Base-by-base conservation (phyloP, 192 early-diverging fungal genomes). In the Gryganskiella cystojenkinii region DNA sequence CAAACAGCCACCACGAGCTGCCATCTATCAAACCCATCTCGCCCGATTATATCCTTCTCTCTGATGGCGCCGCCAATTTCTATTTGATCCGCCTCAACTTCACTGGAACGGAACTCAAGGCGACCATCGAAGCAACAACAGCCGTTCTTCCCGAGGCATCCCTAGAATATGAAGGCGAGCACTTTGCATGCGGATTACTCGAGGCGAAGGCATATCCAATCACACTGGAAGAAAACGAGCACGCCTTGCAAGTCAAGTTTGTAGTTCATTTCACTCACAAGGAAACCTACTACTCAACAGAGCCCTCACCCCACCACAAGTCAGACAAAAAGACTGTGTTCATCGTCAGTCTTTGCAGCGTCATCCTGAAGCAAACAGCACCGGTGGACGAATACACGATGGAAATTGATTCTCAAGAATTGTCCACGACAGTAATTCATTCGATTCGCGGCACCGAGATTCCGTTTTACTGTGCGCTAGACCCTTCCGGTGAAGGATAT, bases 391-490 rank as follows among this genome's bases (percentile, higher is more conserved):
- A 25, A 31, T 61, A 43, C 5, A 4, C 30, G 4, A 56, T 64
- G 56, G 70, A 72, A n/a, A 15, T 52, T 13, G 60, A 56, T 3
- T 6, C 8, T 33, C 31, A 31, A 35, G 42, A 43, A 22, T 27
- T 79, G 13, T 56, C 10, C 2, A 58, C 20, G 22, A 58, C 53
- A 43, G 61, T 64, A 0, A 33, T 84, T 13, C 81, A 86, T 33
- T 76, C 73, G 13, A 73, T 85, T 27, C 80, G 81, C 30, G 87
- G 87, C 3, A 58, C 71, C 2, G 82, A 86, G 17, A 80, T 86
- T n/a, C 87, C 87, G 9, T 80, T 82, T 6, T 88, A 88, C 72
- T 84, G 80, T 59, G 67, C 63, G 20, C 52, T 88, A 13, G 82
- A 81, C 28, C 37, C 64, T 0, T 74, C 76, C 4, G 81, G 81